A percentile compares a stretch with the other conserved stretches of the same genome.
Conservation (phyloP, 441 rosid genomes). For the Hura crepitans region DNA sequence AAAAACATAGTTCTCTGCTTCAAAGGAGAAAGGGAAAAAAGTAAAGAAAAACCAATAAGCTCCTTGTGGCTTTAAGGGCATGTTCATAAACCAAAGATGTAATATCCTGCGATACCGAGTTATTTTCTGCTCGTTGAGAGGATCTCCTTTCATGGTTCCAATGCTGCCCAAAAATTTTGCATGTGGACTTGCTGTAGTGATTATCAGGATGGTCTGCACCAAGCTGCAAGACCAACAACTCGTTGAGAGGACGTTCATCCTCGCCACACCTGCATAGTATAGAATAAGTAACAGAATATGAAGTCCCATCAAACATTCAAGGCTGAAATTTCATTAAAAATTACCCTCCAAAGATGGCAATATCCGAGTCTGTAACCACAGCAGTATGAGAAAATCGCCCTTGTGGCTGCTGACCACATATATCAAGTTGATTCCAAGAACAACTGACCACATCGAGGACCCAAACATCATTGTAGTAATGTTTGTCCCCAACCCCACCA, state of each 20-base stretch:
- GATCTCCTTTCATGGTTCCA: slow-evolving; percentile 43
- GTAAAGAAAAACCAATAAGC: slow-evolving; percentile 4
- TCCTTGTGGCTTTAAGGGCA: not conserved
- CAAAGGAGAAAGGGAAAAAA: not conserved
- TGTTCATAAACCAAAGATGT: not conserved
- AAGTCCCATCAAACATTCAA: not conserved
- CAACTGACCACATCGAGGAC: slow-evolving; percentile 39
- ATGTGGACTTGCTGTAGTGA: slow-evolving; percentile 33
- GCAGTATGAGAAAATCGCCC: slow-evolving; percentile 80
- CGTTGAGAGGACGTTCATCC: slow-evolving; percentile 70
- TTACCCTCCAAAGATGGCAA: slow-evolving; percentile 68
- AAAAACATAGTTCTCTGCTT: slow-evolving; percentile 29
- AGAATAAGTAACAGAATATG: not conserved
- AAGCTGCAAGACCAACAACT: slow-evolving; percentile 54
- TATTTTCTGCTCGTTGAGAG: slow-evolving; percentile 27
- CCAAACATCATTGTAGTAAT: slow-evolving; percentile 69
- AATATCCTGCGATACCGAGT: slow-evolving; percentile 25
- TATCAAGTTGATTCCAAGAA: slow-evolving; percentile 48
- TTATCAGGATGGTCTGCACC: slow-evolving; percentile 40
- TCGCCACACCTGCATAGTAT: slow-evolving; percentile 52
- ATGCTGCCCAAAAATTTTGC: slow-evolving; percentile 42
- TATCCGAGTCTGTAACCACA: slow-evolving; percentile 38
- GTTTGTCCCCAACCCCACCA: slow-evolving; percentile 73
- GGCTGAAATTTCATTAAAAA: slow-evolving; percentile 3
- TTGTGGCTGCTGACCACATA: slow-evolving; percentile 57